Conservation (phyloP, 495 filamentous ascomycete genomes). For the Ascobolus immersus region DNA sequence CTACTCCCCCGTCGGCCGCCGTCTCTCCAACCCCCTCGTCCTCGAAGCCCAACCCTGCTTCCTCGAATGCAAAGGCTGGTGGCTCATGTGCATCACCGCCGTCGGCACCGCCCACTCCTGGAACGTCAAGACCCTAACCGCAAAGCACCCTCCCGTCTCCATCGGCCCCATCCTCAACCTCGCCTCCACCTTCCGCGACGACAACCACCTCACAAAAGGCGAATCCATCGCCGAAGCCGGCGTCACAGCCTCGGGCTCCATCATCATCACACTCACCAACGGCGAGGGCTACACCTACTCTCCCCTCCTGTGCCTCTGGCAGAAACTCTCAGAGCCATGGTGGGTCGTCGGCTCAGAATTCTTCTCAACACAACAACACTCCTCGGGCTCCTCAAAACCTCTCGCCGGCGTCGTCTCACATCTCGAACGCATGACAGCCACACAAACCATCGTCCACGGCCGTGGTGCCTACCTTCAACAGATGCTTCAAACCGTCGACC, state of each 20-base stretch:
- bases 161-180: conserved; percentile 75
- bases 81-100: conserved; percentile 67
- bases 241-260: conserved; percentile 58
- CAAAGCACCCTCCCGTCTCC: conserved; percentile 72
- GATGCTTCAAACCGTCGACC: conserved; percentile 60
- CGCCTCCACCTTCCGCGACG: conserved; percentile 39
- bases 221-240: conserved; percentile 74
- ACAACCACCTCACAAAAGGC: conserved; percentile 50
- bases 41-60: conserved; percentile 86
- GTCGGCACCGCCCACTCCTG: conserved; percentile 80
- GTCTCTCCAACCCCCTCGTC: conserved; percentile 57
- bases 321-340: conserved; percentile 80
- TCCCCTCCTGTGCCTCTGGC: conserved; percentile 64
- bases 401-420: conserved; percentile 80
- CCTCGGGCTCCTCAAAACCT: conserved; percentile 33
- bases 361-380: conserved; percentile 15
- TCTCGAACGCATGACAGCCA: conserved; percentile 82
- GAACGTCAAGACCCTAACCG: conserved; percentile 64
- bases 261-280: conserved; percentile 68
- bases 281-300: conserved; percentile 85
- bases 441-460: conserved; percentile 72
- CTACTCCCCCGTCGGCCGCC: conserved; percentile 84
- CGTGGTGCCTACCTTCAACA: conserved; percentile 70
- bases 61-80: conserved; percentile 67
- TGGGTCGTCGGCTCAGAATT: conserved; percentile 95